Conservation (phyloP, 2,329 filamentous ascomycete species). For the Trichoderma koningii region DNA sequence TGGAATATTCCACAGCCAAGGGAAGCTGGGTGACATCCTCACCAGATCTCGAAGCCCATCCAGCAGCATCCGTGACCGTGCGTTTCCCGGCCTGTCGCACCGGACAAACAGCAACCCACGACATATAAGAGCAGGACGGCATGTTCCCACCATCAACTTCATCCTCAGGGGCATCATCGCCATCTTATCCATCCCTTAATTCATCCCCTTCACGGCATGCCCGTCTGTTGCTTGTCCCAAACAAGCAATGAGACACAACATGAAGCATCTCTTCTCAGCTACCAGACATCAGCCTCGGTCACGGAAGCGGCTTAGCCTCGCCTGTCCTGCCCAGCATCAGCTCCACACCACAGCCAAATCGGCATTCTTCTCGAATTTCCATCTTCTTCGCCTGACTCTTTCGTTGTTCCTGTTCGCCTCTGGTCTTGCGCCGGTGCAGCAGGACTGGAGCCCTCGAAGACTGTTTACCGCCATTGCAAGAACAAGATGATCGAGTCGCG, state of each 20-base stretch:
- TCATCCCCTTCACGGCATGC: not conserved
- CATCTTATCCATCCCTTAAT: no score
- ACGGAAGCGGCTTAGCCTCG: slow-evolving; percentile 15
- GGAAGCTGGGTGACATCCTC: no score
- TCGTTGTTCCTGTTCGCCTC: not conserved
- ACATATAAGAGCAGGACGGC: no score
- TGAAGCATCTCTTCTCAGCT: not conserved
- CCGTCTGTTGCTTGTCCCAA: slow-evolving; percentile 16
- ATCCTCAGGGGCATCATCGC: not conserved
- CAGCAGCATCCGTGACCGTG: no score
- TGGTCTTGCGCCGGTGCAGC: not conserved
- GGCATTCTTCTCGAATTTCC: not conserved
- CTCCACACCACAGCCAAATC: not conserved
- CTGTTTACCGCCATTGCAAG: slow-evolving; percentile 16
- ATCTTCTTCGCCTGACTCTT: not conserved
- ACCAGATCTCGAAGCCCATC: no score
- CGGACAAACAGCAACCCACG: no score
- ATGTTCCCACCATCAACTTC: not conserved
- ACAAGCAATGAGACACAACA: slow-evolving; percentile 11
- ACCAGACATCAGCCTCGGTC: slow-evolving; percentile 6
- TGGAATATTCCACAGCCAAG: no score
- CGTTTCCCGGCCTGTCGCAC: no score
- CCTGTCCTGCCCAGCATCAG: slow-evolving; percentile 8
- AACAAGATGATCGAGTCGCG: slow-evolving; percentile 14
- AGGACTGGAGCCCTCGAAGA: slow-evolving; percentile 14